phyloP scores from a whole-genome alignment of 2,329 filamentous ascomycete species.

The Penicillium sp. region DNA sequence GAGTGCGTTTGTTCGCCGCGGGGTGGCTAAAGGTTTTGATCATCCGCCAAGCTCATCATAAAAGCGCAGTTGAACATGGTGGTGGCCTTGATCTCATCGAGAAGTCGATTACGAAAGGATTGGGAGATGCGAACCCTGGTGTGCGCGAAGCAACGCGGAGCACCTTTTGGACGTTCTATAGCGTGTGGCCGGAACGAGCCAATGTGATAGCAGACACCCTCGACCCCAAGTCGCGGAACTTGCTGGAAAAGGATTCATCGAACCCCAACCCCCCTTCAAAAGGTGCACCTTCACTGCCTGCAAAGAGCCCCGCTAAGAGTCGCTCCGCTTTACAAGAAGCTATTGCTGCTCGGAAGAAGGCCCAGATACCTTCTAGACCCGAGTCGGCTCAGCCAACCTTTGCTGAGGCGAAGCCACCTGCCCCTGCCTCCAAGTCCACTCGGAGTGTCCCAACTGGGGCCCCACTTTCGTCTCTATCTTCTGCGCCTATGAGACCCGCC shows the following conservation, averaged over 20 bases:
- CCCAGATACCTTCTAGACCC: conserved; percentile 54
- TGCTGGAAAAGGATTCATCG: conserved; percentile 77
- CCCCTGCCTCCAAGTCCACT: conserved; percentile 36
- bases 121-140: conserved; percentile 85
- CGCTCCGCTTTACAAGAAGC: conserved; percentile 71
- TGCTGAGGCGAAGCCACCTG: conserved; percentile 41
- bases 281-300: conserved; percentile 15
- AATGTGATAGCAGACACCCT: conserved; percentile 75
- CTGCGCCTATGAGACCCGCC: conserved; percentile 57
- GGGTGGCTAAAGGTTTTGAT: conserved; percentile 84
- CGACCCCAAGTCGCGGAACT: conserved; percentile 73
- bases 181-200: conserved; percentile 74
- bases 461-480: conserved; percentile 51
- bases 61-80: conserved; percentile 76
- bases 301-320: conserved; percentile 21
- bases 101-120: conserved; percentile 83
- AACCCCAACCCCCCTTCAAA: conserved; percentile 56
- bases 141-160: conserved; percentile 83
- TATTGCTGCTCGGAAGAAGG: conserved; percentile 78
- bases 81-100: conserved; percentile 81
- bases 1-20: conserved; percentile 74
- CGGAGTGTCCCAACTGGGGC: conserved; percentile 40
- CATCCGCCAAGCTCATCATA: conserved; percentile 72
- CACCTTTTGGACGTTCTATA: conserved; percentile 81
- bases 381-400: conserved; percentile 58